Conservation (phyloP, 2,329 filamentous ascomycete species). For the Gnomoniopsis sp. region DNA sequence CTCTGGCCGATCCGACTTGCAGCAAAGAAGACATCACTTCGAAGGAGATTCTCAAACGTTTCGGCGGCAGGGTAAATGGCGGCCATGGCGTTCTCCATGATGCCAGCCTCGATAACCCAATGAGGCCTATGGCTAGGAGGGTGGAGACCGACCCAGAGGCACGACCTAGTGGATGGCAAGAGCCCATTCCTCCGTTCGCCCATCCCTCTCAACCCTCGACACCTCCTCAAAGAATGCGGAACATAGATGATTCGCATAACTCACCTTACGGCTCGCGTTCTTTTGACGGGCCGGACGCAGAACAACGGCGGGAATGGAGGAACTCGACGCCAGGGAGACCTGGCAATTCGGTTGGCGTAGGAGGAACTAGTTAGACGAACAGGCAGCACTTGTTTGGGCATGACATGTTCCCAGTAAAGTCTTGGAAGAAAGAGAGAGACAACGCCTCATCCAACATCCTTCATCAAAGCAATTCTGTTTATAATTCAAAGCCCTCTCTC, state of each 20-base stretch:
- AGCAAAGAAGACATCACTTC: conserved; percentile 84
- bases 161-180: conserved; percentile 59
- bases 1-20: conserved; percentile 76
- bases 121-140: conserved; percentile 51
- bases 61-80: conserved; percentile 61
- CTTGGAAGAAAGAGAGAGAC: conserved; percentile 3
- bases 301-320: conserved; percentile 52
- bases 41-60: conserved; percentile 93
- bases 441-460: not conserved
- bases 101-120: conserved; percentile 55
- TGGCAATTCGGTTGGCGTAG: conserved; percentile 46
- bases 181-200: conserved; percentile 43
- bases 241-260: conserved; percentile 41
- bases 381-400: too few species aligned
- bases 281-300: conserved; percentile 42
- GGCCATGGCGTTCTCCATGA: conserved; percentile 56
- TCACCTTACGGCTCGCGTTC: conserved; percentile 40
- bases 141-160: conserved; percentile 79
- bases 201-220: conserved; percentile 40
- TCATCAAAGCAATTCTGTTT: conserved; percentile 13
- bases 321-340: conserved; percentile 54
- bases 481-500: conserved; percentile 10
- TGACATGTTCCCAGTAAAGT: not conserved
- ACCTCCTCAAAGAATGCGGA: conserved; percentile 43
- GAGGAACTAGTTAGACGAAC: conserved; percentile 36